A percentile compares a stretch with the other conserved stretches of the same genome.
Conservation (phyloP, 306 rosid genomes). For the Casuarina glauca region DNA sequence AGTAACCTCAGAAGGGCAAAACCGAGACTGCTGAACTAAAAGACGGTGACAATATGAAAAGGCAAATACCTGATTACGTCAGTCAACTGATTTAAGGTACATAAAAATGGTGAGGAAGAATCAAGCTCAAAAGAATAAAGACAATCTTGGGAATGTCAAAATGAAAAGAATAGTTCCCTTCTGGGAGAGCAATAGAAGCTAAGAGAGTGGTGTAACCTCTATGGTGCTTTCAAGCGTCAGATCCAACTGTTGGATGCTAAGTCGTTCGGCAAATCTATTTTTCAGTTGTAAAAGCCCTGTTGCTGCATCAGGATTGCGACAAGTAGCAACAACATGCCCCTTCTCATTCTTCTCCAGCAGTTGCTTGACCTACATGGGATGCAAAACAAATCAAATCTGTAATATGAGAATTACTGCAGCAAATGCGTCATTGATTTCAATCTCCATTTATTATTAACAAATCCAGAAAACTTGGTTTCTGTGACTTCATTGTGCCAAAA, state of each 20-base stretch:
- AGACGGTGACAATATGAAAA: neutral
- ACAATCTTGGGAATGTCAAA: neutral
- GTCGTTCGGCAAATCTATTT: slow-evolving; percentile 60
- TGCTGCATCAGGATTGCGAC: slow-evolving; percentile 73
- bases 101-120: neutral
- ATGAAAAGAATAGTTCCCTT: neutral
- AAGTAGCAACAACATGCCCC: slow-evolving; percentile 80
- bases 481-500: neutral
- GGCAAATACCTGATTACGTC: neutral
- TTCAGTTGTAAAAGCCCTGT: slow-evolving; percentile 65
- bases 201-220: slow-evolving; percentile 50
- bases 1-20: neutral
- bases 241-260: slow-evolving; percentile 62
- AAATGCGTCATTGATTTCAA: neutral
- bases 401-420: slow-evolving; percentile 1
- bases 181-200: neutral
- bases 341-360: slow-evolving; percentile 69
- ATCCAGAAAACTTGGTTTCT: neutral
- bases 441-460: neutral
- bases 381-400: slow-evolving; percentile 24
- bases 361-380: slow-evolving; percentile 66
- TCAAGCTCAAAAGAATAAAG: neutral
- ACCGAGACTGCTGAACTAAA: neutral
- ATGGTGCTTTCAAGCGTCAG: slow-evolving; percentile 79
- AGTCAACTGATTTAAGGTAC: neutral